Evolutionary conservation across 257 asterid species (phyloP), one percentile per base, ranked within the genome.

Genomic region (Solanum rostratum): DNA sequence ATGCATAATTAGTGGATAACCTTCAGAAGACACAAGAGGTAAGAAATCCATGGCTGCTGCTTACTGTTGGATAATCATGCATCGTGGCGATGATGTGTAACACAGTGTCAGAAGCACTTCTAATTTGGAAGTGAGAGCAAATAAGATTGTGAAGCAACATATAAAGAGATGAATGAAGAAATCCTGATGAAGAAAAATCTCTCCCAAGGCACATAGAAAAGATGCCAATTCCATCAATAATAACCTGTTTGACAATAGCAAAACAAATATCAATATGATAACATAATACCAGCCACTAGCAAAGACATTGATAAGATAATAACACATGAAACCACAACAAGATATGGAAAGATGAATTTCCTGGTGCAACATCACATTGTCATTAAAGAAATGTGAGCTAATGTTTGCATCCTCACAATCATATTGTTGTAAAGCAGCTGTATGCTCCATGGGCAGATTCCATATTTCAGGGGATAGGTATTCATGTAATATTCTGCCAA

Each of bases 281-380:
- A 15, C 50, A 79, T 33, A 29, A 73, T 76, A 83, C 43, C 65
- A 85, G 49, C 45, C 52, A 79, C 80, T 63, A 29, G 84, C 65
- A 70, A 82, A 30, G 46, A 71, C 11, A 12, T 27, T 20, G 65
- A 84, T 46, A 79, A 60, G 84, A 68, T 83, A 73, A 46, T 63
- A 66, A 66, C 29, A 15, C 33, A 71, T 41, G 82, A 43, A 27
- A 85, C 82, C 63, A 50, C 53, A 79, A 37, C 30, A 74, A 81
- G 78, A 65, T 66, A 78, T 84, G 57, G 71, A 87, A 91, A 85
- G 68, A 84, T 74, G 74, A 84, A 66, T 89, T 89, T 79, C 99
- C 98, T 96, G 98, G 87, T 94, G 98, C 82, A 97, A 92, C 95
- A 95, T 94, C 76, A 90, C 97, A 84, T 90, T 95, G 89, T 97